A percentile compares a stretch with the other conserved stretches of the same genome.
Conservation (phyloP, 208 protist species). For the Leishmania tropica region DNA sequence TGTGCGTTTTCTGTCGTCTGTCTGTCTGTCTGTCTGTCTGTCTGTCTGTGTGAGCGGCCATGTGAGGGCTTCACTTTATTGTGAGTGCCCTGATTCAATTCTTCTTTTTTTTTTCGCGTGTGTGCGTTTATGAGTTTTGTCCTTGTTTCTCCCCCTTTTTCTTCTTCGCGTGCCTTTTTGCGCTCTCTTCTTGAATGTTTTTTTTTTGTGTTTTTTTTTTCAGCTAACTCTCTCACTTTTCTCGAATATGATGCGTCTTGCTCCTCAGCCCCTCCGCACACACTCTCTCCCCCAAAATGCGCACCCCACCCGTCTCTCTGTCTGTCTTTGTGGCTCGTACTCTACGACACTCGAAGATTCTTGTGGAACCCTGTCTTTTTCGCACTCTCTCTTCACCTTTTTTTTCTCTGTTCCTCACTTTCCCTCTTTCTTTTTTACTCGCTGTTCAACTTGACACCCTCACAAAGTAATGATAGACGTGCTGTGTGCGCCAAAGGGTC, state of each 20-base stretch:
- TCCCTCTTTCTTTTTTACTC: background rate
- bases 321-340: background rate
- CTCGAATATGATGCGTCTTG: background rate
- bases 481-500: background rate
- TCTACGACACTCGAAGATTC: background rate
- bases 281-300: background rate
- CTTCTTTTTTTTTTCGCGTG: background rate
- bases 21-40: too few relatives aligned
- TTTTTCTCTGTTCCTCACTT: background rate
- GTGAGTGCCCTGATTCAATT: background rate
- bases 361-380: background rate
- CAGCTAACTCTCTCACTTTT: background rate
- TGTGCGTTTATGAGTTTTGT: background rate
- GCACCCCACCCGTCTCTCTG: background rate
- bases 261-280: background rate
- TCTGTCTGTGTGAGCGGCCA: background rate
- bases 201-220: background rate
- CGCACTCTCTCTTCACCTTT: background rate
- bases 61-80: background rate
- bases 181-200: background rate
- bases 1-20: background rate
- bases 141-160: background rate
- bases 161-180: background rate
- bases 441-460: background rate
- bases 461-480: background rate